Percentiles rank a stretch among this genome's conserved stretches.
Evolutionary conservation across 495 filamentous ascomycete genomes (phyloP).

Genomic region (Neurospora tetraspora): DNA sequence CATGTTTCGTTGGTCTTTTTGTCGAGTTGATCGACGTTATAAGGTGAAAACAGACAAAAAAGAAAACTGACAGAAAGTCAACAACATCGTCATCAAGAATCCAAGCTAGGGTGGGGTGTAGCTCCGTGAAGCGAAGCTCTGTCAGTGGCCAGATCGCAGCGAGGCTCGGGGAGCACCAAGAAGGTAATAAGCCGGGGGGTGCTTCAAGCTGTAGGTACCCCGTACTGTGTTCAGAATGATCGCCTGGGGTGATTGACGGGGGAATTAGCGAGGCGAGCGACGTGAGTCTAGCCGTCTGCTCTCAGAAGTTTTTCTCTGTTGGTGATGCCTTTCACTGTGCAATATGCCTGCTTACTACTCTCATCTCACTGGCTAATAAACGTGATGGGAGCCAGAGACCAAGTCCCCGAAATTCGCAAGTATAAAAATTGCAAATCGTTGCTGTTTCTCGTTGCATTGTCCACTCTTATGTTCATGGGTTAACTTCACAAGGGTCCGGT

Average conservation of each 20-base stretch:
- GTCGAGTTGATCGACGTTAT: neutral
- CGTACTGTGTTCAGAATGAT: neutral
- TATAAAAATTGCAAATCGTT: neutral
- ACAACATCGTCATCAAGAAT: neutral
- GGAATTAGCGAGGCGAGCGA: neutral
- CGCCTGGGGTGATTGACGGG: neutral
- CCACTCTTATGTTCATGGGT: neutral
- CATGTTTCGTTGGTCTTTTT: neutral
- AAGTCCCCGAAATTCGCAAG: neutral
- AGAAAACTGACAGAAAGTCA: neutral
- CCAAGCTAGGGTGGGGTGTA: neutral
- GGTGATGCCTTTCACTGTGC: neutral
- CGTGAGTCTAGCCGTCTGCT: neutral
- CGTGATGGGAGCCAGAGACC: neutral
- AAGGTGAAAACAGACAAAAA: neutral
- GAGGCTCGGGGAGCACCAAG: neutral
- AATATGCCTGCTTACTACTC: neutral
- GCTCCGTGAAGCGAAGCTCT: neutral
- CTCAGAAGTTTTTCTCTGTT: neutral
- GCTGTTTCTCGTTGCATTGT: neutral
- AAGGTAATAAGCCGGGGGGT: neutral
- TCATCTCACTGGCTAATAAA: neutral
- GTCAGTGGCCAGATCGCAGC: neutral
- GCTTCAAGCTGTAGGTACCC: neutral
- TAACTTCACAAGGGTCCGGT: neutral